Conservation (phyloP, 345 rosid species). For the Eucalyptus polybractea region DNA sequence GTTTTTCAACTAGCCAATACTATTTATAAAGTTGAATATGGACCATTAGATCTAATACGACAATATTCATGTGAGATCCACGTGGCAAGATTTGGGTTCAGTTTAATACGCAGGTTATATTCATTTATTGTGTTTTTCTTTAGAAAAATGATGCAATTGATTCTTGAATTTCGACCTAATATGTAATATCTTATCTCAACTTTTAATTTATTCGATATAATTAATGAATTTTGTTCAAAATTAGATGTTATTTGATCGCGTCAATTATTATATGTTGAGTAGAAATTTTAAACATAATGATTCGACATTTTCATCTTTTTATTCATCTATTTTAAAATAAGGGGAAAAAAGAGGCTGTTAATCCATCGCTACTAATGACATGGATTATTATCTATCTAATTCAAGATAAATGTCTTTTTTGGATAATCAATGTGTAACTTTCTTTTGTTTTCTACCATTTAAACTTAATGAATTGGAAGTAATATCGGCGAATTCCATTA, state of each 20-base stretch:
- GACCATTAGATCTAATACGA: neutral
- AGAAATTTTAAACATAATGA: neutral
- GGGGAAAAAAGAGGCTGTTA: neutral
- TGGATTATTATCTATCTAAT: neutral
- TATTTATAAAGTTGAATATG: neutral
- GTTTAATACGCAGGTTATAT: neutral
- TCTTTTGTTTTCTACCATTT: neutral
- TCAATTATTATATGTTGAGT: neutral
- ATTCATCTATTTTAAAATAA: neutral
- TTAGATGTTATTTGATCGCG: neutral
- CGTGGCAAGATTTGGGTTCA: too few relatives aligned
- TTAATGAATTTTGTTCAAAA: neutral
- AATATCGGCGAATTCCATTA: accelerated
- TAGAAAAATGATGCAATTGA: accelerated
- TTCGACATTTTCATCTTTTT: neutral
- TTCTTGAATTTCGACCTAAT: accelerated
- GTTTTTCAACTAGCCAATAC: neutral
- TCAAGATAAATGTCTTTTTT: neutral
- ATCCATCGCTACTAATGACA: neutral
- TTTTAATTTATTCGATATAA: neutral
- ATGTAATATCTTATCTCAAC: neutral
- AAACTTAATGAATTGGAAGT: neutral
- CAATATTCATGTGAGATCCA: neutral
- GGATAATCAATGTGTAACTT: neutral
- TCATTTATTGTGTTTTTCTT: neutral